Conservation (phyloP, 2,329 filamentous ascomycete species). For the Pseudogymnoascus sp. region DNA sequence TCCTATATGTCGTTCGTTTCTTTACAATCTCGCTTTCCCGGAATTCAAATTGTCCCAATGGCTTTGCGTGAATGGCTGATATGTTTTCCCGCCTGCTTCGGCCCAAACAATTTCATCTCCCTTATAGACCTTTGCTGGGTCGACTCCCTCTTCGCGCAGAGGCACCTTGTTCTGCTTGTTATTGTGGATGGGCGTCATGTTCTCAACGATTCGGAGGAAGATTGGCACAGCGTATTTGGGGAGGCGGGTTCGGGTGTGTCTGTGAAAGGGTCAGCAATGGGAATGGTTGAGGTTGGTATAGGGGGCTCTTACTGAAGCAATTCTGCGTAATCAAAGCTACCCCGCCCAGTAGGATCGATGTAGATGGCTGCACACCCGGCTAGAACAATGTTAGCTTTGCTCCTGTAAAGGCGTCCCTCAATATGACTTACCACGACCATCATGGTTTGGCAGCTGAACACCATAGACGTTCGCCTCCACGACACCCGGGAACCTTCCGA, state of each 20-base stretch:
- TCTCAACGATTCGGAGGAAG: constrained; percentile 56
- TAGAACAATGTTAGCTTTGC: neutral
- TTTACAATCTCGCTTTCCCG: constrained; percentile 37
- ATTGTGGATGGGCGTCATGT: constrained; percentile 57
- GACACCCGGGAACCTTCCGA: constrained; percentile 50
- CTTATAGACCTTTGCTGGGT: constrained; percentile 38
- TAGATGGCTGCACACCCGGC: constrained; percentile 58
- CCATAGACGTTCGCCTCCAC: constrained; percentile 64
- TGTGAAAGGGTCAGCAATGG: constrained; percentile 16
- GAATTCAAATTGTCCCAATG: constrained; percentile 48
- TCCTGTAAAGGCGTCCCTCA: neutral
- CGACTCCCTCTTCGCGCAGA: constrained; percentile 56
- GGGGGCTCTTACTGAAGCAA: constrained; percentile 40
- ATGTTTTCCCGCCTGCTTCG: constrained; percentile 48
- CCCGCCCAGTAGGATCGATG: constrained; percentile 40
- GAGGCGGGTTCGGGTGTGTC: constrained; percentile 48
- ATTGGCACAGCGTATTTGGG: constrained; percentile 69
- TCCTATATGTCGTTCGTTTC: neutral
- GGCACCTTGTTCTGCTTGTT: constrained; percentile 75
- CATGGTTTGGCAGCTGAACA: constrained; percentile 54
- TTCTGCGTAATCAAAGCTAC: constrained; percentile 48
- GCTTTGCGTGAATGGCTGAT: constrained; percentile 47
- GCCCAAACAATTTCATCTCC: constrained; percentile 44
- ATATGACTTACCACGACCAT: constrained; percentile 39
- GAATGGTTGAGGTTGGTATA: neutral